Conservation (phyloP, 2,329 filamentous ascomycete species). For the Hypoxylon sp. region DNA sequence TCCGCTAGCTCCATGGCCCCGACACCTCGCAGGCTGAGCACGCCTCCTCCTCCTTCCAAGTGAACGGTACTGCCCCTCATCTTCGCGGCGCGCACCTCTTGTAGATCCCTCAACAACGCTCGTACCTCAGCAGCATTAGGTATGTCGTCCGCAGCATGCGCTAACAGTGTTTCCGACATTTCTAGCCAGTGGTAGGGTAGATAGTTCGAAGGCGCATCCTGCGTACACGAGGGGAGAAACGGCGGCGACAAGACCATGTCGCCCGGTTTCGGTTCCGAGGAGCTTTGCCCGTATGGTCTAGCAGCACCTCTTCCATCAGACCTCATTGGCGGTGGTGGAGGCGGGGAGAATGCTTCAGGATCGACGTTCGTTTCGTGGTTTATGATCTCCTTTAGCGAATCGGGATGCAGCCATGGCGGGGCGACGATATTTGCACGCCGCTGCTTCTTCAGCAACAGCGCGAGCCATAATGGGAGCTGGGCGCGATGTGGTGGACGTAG, state of each 20-base stretch:
- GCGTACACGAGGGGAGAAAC: constrained; percentile 82
- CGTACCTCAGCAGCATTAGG: constrained; percentile 79
- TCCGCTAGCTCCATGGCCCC: constrained; percentile 95
- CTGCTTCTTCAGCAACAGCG: constrained; percentile 93
- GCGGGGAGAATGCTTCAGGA: constrained; percentile 80
- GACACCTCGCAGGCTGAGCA: constrained; percentile 78
- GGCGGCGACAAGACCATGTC: constrained; percentile 73
- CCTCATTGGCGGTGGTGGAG: constrained; percentile 75
- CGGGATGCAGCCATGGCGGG: constrained; percentile 87
- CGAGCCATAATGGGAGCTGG: constrained; percentile 91
- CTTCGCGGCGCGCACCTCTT: constrained; percentile 92
- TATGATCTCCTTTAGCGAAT: constrained; percentile 82
- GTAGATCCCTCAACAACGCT: constrained; percentile 81
- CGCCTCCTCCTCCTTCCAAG: constrained; percentile 80
- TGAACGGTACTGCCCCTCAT: constrained; percentile 81
- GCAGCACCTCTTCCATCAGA: constrained; percentile 64
- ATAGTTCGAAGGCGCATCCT: constrained; percentile 75
- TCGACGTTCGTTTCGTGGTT: constrained; percentile 83
- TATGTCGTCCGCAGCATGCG: constrained; percentile 88
- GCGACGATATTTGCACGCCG: constrained; percentile 92
- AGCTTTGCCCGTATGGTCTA: constrained; percentile 54
- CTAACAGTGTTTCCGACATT: constrained; percentile 86
- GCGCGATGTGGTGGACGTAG: constrained; percentile 86
- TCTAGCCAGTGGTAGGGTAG: constrained; percentile 98
- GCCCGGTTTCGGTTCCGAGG: constrained; percentile 39